Conservation (phyloP, 768 basidiomycete genomes). For the Boletellus sp. region DNA sequence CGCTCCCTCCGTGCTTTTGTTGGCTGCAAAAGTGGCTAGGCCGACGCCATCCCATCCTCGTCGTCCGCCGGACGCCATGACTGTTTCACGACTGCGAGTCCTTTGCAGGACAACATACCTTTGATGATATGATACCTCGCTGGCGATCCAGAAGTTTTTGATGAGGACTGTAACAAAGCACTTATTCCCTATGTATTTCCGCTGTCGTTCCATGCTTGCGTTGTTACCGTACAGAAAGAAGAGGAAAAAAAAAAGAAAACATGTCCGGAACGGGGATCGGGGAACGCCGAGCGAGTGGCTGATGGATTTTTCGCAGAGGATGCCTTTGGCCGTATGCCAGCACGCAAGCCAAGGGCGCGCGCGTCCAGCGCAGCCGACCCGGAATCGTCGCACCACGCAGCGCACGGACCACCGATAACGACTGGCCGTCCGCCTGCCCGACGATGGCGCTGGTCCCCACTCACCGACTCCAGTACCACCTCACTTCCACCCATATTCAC, state of each 20-base stretch:
- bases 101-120: conserved; percentile 22
- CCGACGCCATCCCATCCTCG: neutral
- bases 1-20: conserved; percentile 59
- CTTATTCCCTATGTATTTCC: conserved; percentile 26
- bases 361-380: conserved; percentile 34
- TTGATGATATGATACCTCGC: conserved; percentile 23
- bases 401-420: conserved; percentile 16
- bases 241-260: neutral
- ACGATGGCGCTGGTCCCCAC: conserved; percentile 58
- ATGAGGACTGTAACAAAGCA: conserved; percentile 19
- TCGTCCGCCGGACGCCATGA: neutral
- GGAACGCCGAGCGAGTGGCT: conserved; percentile 21
- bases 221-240: neutral
- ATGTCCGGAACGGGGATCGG: conserved; percentile 18
- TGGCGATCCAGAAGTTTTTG: neutral
- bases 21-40: conserved; percentile 46
- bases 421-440: conserved; percentile 7
- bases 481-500: conserved; percentile 76
- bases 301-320: conserved; percentile 19
- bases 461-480: conserved; percentile 66
- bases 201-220: conserved; percentile 3
- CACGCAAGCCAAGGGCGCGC: conserved; percentile 49
- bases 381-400: conserved; percentile 13
- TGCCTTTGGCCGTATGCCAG: conserved; percentile 25
- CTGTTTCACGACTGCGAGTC: conserved; percentile 4